phyloP scores from a whole-genome alignment of 768 basidiomycete genomes.

The Mycena rebaudengoi region DNA sequence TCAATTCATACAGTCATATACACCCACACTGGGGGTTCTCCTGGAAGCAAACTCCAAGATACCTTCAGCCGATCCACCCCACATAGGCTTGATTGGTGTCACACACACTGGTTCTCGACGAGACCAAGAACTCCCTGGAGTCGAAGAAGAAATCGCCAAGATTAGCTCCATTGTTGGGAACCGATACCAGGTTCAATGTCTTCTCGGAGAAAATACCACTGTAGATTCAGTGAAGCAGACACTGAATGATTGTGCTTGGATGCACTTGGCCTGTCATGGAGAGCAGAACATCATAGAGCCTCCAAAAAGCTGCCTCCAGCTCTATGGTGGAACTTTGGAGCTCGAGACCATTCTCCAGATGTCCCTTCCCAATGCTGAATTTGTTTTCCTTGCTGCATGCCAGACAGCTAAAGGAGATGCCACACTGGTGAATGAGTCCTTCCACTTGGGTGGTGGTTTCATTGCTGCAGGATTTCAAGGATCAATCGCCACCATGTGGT shows the following conservation, averaged over 20 bases:
- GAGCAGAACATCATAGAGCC: not conserved
- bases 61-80: not conserved
- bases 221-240: not conserved
- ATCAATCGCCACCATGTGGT: not conserved
- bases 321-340: not conserved
- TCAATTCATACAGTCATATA: conserved; percentile 5
- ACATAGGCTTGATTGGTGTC: not conserved
- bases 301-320: not conserved
- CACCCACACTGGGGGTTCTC: not conserved
- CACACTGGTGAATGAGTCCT: not conserved
- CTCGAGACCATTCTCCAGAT: not conserved
- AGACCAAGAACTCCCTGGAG: not conserved
- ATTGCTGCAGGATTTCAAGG: not conserved
- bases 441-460: not conserved
- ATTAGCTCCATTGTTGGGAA: not conserved
- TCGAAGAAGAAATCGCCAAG: not conserved
- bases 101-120: not conserved
- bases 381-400: not conserved
- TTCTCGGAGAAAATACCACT: not conserved
- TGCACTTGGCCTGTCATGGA: not conserved
- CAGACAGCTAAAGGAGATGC: not conserved
- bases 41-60: not conserved
- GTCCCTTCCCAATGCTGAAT: not conserved
- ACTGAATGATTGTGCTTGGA: not conserved
- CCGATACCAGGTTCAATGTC: not conserved